Percentiles rank a stretch among this genome's conserved stretches.
Evolutionary conservation across 129 eudicot species (phyloP).

Genomic region (Flaveria bidentis): DNA sequence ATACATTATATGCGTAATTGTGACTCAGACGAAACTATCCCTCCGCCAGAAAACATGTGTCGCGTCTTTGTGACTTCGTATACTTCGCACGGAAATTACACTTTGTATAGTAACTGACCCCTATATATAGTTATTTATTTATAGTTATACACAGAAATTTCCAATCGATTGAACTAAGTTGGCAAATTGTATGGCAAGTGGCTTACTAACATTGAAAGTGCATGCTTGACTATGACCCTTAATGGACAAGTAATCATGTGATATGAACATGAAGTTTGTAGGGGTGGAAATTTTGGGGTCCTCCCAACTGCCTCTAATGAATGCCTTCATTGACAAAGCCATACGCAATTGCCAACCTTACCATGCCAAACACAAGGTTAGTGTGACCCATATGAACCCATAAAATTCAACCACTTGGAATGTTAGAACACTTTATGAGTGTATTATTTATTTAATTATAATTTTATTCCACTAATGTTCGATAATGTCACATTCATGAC

Average conservation of each 20-base stretch:
- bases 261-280: constrained; percentile 30
- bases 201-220: background rate
- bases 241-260: constrained; percentile 6
- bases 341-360: constrained; percentile 35
- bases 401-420: background rate
- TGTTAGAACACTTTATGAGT: background rate
- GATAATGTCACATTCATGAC: background rate
- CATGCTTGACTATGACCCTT: background rate
- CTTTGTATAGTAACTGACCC: too few relatives aligned
- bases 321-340: constrained; percentile 27
- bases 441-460: background rate
- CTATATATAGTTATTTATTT: too few relatives aligned
- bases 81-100: too few relatives aligned
- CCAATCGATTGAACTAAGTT: background rate
- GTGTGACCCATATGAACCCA: constrained; percentile 18
- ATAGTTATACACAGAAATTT: background rate
- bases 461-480: background rate
- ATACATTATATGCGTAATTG: too few relatives aligned
- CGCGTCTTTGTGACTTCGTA: too few relatives aligned
- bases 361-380: constrained; percentile 24
- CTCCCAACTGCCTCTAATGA: constrained; percentile 37
- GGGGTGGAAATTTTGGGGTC: constrained; percentile 10
- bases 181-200: background rate
- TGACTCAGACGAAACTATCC: too few relatives aligned
- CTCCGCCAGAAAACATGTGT: too few relatives aligned